Percentiles rank a stretch among this genome's conserved stretches.
These are phyloP conservation scores for Farysia itapuensis DNA, from an alignment of 1,284 basidiomycete genomes.

Conservation along the genomic window DNA sequence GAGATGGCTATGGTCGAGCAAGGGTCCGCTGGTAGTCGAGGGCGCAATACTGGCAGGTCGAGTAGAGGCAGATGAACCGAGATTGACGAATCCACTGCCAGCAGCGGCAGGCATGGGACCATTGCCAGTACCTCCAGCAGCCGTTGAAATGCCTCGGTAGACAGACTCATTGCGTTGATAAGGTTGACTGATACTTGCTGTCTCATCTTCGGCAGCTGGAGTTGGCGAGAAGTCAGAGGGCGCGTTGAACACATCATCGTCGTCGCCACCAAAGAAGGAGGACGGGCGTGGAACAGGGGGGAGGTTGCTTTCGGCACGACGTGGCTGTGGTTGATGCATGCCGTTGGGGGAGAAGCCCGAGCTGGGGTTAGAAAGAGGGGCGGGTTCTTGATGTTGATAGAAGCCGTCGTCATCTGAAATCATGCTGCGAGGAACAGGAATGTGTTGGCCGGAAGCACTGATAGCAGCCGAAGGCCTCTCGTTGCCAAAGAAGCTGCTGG, in stretches of 20 bases:
- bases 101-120: conserved; percentile 25
- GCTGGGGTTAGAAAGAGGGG: no score
- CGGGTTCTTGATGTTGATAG: conserved; percentile 23
- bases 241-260: conserved; percentile 1
- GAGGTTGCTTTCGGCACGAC: conserved; percentile 5
- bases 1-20: conserved; percentile 90
- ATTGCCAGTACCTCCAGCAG: conserved; percentile 45
- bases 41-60: conserved; percentile 51
- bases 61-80: conserved; percentile 33
- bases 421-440: conserved; percentile 22
- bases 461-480: conserved; percentile 35
- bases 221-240: neutral
- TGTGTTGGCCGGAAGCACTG: conserved; percentile 26
- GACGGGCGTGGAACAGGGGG: conserved; percentile 23
- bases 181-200: neutral
- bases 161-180: conserved; percentile 14
- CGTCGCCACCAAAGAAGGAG: conserved; percentile 37
- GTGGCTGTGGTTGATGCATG: conserved; percentile 7
- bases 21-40: conserved; percentile 37
- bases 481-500: conserved; percentile 50
- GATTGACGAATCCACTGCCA: conserved; percentile 22
- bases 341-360: conserved; percentile 9
- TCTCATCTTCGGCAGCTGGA: neutral
- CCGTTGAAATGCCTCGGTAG: conserved; percentile 38
- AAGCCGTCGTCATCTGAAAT: conserved; percentile 25